These are phyloP conservation scores for Hypsizygus ulmarius DNA, from an alignment of 1,284 basidiomycete genomes.

Conservation along the genomic window DNA sequence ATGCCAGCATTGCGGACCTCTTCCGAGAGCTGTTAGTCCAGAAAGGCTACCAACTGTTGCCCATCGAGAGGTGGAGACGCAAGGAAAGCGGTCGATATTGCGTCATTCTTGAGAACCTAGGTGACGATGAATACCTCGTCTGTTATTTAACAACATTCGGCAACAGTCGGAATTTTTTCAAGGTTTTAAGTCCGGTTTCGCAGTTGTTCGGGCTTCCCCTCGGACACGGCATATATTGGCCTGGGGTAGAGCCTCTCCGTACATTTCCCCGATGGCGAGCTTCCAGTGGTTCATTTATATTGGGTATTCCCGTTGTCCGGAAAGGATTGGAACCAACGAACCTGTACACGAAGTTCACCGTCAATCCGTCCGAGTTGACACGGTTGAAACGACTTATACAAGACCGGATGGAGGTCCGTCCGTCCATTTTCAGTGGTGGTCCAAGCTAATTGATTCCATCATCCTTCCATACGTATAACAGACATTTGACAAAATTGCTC, in stretches of 20 bases:
- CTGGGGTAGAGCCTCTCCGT: slow-evolving; percentile 15
- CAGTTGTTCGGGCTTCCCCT: slow-evolving; percentile 31
- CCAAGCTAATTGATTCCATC: neutral
- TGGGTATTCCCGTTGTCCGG: slow-evolving; percentile 25
- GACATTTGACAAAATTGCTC: slow-evolving; percentile 12
- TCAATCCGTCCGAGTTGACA: slow-evolving; percentile 20
- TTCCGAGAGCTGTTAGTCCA: slow-evolving; percentile 24
- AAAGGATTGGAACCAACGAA: slow-evolving; percentile 11
- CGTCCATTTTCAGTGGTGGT: neutral
- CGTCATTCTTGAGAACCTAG: slow-evolving; percentile 26
- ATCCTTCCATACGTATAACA: no score
- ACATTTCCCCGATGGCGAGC: slow-evolving; percentile 17
- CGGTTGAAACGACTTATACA: slow-evolving; percentile 18
- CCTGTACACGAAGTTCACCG: slow-evolving; percentile 1
- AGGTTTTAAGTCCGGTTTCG: slow-evolving; percentile 21
- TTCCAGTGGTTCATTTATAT: slow-evolving; percentile 21
- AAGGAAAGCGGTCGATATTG: slow-evolving; percentile 25
- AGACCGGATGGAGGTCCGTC: slow-evolving; percentile 15
- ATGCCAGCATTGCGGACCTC: slow-evolving; percentile 22
- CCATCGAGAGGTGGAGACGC: slow-evolving; percentile 14
- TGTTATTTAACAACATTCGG: slow-evolving; percentile 32
- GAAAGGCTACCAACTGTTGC: slow-evolving; percentile 21
- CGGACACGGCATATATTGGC: slow-evolving; percentile 23
- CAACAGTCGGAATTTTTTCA: slow-evolving; percentile 18
- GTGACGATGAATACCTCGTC: slow-evolving; percentile 26